Percentiles rank a stretch among this genome's conserved stretches.
phyloP scores from a whole-genome alignment of 1,139 yeast genomes.

The Hyphopichia pseudoburtonii region DNA sequence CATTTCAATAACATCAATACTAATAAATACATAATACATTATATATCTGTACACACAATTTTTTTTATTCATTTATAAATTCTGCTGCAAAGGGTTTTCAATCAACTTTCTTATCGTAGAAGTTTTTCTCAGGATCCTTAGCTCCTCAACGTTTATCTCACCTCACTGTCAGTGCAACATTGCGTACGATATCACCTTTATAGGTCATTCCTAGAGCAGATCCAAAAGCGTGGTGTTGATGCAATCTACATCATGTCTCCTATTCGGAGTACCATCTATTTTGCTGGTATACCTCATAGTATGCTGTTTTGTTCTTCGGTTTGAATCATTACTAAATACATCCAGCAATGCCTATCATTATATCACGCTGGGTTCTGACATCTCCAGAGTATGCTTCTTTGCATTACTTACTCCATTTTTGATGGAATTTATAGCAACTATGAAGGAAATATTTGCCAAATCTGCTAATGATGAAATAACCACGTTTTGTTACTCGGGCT shows the following conservation, averaged over 20 bases:
- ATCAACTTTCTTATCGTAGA: no score
- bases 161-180: no score
- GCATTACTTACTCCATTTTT: conserved; percentile 1
- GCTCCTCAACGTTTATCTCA: no score
- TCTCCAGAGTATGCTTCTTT: conserved; percentile 1
- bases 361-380: not conserved
- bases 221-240: not conserved
- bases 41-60: no score
- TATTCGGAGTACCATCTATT: not conserved
- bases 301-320: not conserved
- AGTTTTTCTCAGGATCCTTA: no score
- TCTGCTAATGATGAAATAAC: not conserved
- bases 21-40: no score
- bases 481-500: not conserved
- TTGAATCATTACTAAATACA: not conserved
- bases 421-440: not conserved
- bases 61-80: no score
- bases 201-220: no score
- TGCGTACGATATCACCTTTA: no score
- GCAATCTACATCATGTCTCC: not conserved
- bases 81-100: no score
- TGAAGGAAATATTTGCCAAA: conserved; percentile 1
- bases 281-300: not conserved
- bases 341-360: conserved; percentile 1
- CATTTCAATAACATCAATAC: no score